These are phyloP conservation scores for Aureobasidium zeae DNA, from an alignment of 2,329 filamentous ascomycete species.

Conservation along the genomic window DNA sequence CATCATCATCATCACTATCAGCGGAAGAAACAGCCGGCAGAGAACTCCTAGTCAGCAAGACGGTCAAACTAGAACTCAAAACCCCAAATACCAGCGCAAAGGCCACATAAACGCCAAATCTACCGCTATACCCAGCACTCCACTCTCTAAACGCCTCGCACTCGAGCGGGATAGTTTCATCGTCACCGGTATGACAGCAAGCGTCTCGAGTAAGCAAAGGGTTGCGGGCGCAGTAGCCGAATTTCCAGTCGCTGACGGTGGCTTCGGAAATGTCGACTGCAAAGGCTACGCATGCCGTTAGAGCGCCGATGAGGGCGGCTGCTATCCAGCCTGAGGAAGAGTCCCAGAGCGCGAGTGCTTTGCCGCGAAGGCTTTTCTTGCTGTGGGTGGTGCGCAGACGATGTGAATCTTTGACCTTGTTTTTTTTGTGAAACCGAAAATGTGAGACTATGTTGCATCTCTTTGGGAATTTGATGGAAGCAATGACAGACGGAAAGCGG, in stretches of 20 bases:
- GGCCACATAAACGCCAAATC: conserved; percentile 42
- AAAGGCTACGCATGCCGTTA: conserved; percentile 49
- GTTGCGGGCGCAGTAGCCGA: conserved; percentile 44
- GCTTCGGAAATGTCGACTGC: conserved; percentile 47
- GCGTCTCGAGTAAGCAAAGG: conserved; percentile 39
- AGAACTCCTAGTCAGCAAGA: conserved; percentile 41
- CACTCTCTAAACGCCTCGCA: conserved; percentile 39
- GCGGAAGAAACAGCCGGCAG: conserved; percentile 37
- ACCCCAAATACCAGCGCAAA: conserved; percentile 43
- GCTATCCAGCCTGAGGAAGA: conserved; percentile 48
- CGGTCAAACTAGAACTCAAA: conserved; percentile 40
- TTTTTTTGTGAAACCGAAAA: not conserved
- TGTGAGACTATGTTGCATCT: not conserved
- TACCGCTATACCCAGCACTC: conserved; percentile 33
- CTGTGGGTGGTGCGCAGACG: conserved; percentile 41
- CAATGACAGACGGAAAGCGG: not conserved
- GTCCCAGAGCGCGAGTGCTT: conserved; percentile 37
- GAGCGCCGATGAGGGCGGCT: conserved; percentile 43
- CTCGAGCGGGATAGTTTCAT: conserved; percentile 22
- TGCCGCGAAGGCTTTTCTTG: conserved; percentile 35
- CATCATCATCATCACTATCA: conserved; percentile 27
- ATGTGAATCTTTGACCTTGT: conserved; percentile 47
- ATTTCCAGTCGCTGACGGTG: conserved; percentile 49
- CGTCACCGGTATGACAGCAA: conserved; percentile 37
- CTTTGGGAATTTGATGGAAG: not conserved